phyloP scores from a whole-genome alignment of 139 green algal genomes.

The Nannochloris sp. region DNA sequence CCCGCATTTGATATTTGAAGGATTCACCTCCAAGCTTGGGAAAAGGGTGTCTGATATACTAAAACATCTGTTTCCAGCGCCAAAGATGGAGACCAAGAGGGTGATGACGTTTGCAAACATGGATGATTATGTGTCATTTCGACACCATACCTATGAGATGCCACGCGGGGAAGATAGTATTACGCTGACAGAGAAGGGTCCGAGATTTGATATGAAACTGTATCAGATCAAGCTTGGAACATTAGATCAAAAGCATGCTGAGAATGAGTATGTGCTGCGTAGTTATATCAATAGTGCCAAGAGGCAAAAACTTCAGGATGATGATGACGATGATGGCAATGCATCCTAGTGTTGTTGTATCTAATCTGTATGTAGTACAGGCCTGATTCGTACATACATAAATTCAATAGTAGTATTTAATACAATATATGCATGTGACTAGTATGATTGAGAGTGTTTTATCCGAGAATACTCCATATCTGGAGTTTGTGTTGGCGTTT shows the following conservation, averaged over 20 bases:
- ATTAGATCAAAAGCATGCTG: constrained; percentile 69
- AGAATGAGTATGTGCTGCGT: constrained; percentile 72
- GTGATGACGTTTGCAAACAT: constrained; percentile 83
- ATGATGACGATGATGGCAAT: background rate
- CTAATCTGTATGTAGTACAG: no score
- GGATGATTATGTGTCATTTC: constrained; percentile 86
- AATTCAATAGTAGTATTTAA: no score
- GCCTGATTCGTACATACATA: no score
- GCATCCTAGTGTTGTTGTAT: no score
- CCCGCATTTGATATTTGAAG: constrained; percentile 91
- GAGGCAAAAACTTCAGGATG: constrained; percentile 45
- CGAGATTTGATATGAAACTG: constrained; percentile 81
- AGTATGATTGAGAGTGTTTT: background rate
- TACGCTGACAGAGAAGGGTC: constrained; percentile 64
- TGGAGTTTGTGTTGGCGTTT: constrained; percentile 47
- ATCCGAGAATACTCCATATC: constrained; percentile 15
- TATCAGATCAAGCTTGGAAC: constrained; percentile 82
- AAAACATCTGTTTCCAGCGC: constrained; percentile 90
- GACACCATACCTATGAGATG: constrained; percentile 80
- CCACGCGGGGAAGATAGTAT: constrained; percentile 63
- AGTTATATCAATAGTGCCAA: constrained; percentile 68
- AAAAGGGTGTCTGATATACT: constrained; percentile 77
- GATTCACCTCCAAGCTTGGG: constrained; percentile 80
- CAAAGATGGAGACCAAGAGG: constrained; percentile 80
- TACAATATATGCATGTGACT: no score